These are phyloP conservation scores for Afroboletus lepidellus DNA, from an alignment of 1,284 basidiomycete species.

Conservation along the genomic window DNA sequence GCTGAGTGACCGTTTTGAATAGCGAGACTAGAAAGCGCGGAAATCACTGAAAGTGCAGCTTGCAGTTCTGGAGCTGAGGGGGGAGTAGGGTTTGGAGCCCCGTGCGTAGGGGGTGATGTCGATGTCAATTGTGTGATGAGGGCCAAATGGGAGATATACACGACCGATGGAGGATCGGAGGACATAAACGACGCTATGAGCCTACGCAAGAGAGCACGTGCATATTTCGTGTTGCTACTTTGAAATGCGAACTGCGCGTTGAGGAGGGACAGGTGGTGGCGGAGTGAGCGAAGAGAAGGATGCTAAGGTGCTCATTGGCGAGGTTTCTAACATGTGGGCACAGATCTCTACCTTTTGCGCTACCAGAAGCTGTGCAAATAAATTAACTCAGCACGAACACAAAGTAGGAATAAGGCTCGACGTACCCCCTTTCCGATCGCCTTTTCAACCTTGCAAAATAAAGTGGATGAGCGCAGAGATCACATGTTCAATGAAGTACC, in stretches of 20 bases:
- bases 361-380: slow-evolving; percentile 49
- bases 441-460: slow-evolving; percentile 44
- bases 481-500: slow-evolving; percentile 2
- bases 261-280: slow-evolving; percentile 54
- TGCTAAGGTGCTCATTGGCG: slow-evolving; percentile 40
- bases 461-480: slow-evolving; percentile 1
- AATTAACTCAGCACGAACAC: slow-evolving; percentile 1
- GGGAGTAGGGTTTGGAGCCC: slow-evolving; percentile 3
- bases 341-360: slow-evolving; percentile 52
- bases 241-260: slow-evolving; percentile 50
- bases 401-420: slow-evolving; percentile 2
- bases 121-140: slow-evolving; percentile 46
- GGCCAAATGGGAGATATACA: slow-evolving; percentile 54
- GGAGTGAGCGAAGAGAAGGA: slow-evolving; percentile 58
- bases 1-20: slow-evolving; percentile 40
- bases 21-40: slow-evolving; percentile 43
- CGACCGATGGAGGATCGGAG: slow-evolving; percentile 48
- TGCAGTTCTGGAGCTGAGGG: slow-evolving; percentile 22
- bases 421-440: slow-evolving; percentile 50
- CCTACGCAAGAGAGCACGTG: slow-evolving; percentile 53
- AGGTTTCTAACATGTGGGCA: slow-evolving; percentile 11
- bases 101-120: slow-evolving; percentile 5
- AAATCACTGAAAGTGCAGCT: slow-evolving; percentile 44
- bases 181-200: slow-evolving; percentile 48
- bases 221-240: slow-evolving; percentile 53